Evolutionary conservation across 805 yeast genomes (phyloP).

Genomic region (Sugiyamaella floridensis): DNA sequence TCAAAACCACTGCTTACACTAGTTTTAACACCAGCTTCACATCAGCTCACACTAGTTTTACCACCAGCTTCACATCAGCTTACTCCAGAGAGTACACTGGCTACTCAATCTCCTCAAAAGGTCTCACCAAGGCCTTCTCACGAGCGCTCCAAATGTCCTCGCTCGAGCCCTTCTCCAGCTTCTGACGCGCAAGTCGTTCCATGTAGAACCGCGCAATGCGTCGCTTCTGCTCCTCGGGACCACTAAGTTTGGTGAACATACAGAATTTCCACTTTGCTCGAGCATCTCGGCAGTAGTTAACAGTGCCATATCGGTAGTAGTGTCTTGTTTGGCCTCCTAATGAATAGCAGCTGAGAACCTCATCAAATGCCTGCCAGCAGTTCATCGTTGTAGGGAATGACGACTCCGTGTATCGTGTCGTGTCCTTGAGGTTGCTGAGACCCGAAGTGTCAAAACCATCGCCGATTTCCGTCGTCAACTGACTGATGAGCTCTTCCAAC

Average conservation of each 20-base stretch:
- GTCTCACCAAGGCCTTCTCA: conserved; percentile 30
- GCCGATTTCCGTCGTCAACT: conserved; percentile 9
- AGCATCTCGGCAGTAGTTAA: conserved; percentile 63
- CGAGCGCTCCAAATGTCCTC: conserved; percentile 77
- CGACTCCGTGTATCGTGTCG: conserved; percentile 2
- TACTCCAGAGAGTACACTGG: no score
- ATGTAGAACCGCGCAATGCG: conserved; percentile 66
- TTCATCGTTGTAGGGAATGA: conserved; percentile 46
- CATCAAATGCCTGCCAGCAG: conserved; percentile 81
- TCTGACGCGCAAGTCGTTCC: conserved; percentile 51
- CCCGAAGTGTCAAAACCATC: neutral
- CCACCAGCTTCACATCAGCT: no score
- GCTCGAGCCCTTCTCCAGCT: conserved; percentile 56
- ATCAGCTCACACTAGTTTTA: no score
- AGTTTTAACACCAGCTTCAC: no score
- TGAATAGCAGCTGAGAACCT: conserved; percentile 77
- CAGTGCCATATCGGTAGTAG: conserved; percentile 76
- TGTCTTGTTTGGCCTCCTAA: conserved; percentile 83
- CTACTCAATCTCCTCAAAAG: conserved; percentile 27
- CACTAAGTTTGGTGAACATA: conserved; percentile 48
- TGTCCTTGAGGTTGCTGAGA: neutral
- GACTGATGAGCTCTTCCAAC: conserved; percentile 8
- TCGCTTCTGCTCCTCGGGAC: conserved; percentile 44
- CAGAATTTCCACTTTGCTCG: conserved; percentile 78
- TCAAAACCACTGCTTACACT: no score